Conservation (phyloP, 2,329 filamentous ascomycete species). For the Pleomassaria siparia region DNA sequence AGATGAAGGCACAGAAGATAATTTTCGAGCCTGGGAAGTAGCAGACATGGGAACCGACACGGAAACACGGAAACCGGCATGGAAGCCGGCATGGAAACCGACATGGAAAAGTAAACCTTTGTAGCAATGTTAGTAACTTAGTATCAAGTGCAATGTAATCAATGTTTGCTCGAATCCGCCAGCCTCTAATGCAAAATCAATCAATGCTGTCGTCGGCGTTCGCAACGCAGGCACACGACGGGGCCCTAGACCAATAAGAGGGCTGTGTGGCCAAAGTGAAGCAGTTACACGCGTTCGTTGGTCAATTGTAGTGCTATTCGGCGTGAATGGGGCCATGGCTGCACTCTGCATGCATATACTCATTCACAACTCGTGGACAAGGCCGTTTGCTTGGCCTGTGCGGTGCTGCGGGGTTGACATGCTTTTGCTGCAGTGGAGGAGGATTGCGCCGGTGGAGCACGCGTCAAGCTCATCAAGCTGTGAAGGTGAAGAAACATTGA, state of each 20-base stretch:
- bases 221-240: not conserved
- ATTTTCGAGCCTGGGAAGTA: slow-evolving; percentile 51
- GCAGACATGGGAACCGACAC: not conserved
- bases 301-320: slow-evolving; percentile 3
- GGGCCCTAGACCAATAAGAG: not conserved
- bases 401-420: slow-evolving; percentile 2
- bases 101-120: too few relatives aligned
- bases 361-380: too few relatives aligned
- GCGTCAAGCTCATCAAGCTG: slow-evolving; percentile 8
- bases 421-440: slow-evolving; percentile 6
- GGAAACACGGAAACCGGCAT: not conserved
- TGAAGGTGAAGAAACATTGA: too few relatives aligned
- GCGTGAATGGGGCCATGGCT: not conserved
- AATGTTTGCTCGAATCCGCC: too few relatives aligned
- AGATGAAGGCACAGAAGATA: slow-evolving; percentile 56
- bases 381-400: slow-evolving; percentile 6
- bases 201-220: too few relatives aligned
- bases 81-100: too few relatives aligned
- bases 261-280: not conserved
- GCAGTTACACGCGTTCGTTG: slow-evolving; percentile 2
- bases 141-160: too few relatives aligned
- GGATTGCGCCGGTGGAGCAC: slow-evolving; percentile 1
- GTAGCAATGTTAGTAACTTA: too few relatives aligned
- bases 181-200: too few relatives aligned
- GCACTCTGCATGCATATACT: slow-evolving; percentile 1